Evolutionary conservation across 352 stramenopile species (phyloP).

Genomic region (Saprolegnia diclina): DNA sequence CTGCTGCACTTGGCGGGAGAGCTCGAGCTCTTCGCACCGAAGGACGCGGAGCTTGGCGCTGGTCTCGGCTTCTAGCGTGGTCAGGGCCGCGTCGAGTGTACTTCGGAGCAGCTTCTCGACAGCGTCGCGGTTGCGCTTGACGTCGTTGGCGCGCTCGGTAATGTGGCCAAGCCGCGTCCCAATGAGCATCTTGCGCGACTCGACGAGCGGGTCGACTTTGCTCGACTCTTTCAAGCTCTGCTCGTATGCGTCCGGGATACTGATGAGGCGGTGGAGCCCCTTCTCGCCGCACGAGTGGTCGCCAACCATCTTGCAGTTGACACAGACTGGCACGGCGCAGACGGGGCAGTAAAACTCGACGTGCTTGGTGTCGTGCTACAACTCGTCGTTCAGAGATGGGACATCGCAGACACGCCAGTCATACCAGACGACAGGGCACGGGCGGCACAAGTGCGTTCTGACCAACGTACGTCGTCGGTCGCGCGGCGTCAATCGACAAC

Average conservation of each 20-base stretch:
- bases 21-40: slow-evolving; percentile 53
- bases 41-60: slow-evolving; percentile 46
- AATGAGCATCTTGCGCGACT: slow-evolving; percentile 59
- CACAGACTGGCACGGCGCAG: slow-evolving; percentile 55
- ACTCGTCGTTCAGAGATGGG: neutral
- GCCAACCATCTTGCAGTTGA: slow-evolving; percentile 78
- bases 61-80: slow-evolving; percentile 39
- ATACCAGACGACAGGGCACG: slow-evolving; percentile 26
- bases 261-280: slow-evolving; percentile 56
- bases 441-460: neutral
- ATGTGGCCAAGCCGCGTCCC: slow-evolving; percentile 49
- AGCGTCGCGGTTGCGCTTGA: slow-evolving; percentile 40
- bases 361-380: slow-evolving; percentile 43
- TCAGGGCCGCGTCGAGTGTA: slow-evolving; percentile 46
- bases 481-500: slow-evolving; percentile 17
- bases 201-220: slow-evolving; percentile 52
- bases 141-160: slow-evolving; percentile 31
- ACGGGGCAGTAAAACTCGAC: slow-evolving; percentile 74
- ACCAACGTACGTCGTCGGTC: neutral
- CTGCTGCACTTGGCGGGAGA: slow-evolving; percentile 55
- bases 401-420: neutral
- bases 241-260: slow-evolving; percentile 61
- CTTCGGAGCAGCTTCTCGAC: slow-evolving; percentile 46
- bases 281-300: slow-evolving; percentile 77
- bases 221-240: slow-evolving; percentile 55